phyloP scores from a whole-genome alignment of 2,329 filamentous ascomycete species.

The Zasmidium angulare region DNA sequence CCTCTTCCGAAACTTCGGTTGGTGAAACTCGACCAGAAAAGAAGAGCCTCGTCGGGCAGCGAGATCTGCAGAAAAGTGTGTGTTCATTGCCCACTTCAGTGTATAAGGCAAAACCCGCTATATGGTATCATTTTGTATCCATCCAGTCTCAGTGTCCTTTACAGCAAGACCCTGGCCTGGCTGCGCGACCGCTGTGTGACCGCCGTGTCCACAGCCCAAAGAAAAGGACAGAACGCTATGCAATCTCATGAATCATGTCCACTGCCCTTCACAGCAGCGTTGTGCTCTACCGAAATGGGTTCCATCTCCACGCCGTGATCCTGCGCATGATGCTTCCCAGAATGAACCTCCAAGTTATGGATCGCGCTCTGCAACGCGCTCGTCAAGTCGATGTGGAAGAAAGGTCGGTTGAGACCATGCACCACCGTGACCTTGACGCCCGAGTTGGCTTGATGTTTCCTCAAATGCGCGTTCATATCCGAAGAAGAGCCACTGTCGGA shows the following conservation, averaged over 20 bases:
- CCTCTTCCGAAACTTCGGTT: background rate
- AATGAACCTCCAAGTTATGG: slow-evolving; percentile 55
- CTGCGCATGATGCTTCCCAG: background rate
- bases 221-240: background rate
- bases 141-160: too few relatives aligned
- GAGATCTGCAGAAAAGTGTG: background rate
- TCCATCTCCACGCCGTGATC: slow-evolving; percentile 1
- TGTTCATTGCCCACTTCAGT: too few relatives aligned
- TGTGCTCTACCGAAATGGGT: background rate
- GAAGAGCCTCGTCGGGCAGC: background rate
- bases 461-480: slow-evolving; percentile 45
- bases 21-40: background rate
- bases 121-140: background rate
- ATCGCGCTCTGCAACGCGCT: slow-evolving; percentile 86
- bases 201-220: too few relatives aligned
- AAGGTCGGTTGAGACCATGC: slow-evolving; percentile 80
- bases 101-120: too few relatives aligned
- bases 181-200: too few relatives aligned
- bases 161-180: background rate
- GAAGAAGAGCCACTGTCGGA: slow-evolving; percentile 26
- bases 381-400: slow-evolving; percentile 92
- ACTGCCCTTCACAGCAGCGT: background rate
- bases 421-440: slow-evolving; percentile 61
- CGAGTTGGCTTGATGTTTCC: slow-evolving; percentile 44
- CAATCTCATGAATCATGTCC: background rate